phyloP scores from a whole-genome alignment of 805 yeast species.

The Suhomyces prunicola region DNA sequence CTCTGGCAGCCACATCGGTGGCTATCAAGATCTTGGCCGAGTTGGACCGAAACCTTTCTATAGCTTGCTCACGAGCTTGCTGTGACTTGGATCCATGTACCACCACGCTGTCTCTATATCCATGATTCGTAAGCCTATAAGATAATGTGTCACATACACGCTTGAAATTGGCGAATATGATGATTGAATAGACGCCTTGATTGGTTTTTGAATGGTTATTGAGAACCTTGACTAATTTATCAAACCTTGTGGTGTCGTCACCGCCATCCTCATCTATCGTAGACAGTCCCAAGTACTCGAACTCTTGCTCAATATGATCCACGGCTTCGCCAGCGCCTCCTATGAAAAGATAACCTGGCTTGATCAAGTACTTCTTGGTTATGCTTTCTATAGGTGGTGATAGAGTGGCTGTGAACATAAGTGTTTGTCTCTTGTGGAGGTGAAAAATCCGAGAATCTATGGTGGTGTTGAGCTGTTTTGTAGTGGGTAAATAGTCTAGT shows the following conservation, averaged over 20 bases:
- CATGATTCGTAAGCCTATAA: conserved; percentile 40
- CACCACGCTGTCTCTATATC: conserved; percentile 48
- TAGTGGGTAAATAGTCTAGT: conserved; percentile 50
- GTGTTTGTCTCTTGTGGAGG: conserved; percentile 49
- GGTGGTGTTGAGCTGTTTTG: conserved; percentile 18
- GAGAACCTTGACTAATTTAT: conserved; percentile 38
- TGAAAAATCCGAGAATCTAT: conserved; percentile 39
- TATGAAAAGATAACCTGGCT: conserved; percentile 63
- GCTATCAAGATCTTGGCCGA: conserved; percentile 69
- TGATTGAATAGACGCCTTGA: conserved; percentile 39
- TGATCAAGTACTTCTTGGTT: conserved; percentile 55
- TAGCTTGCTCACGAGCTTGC: conserved; percentile 77
- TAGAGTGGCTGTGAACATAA: conserved; percentile 96
- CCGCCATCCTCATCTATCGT: conserved; percentile 28
- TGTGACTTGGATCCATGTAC: conserved; percentile 89
- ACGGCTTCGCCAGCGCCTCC: conserved; percentile 67
- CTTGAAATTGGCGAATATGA: conserved; percentile 78
- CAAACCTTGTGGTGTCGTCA: conserved; percentile 36
- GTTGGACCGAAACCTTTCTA: conserved; percentile 55
- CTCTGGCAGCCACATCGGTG: conserved; percentile 95
- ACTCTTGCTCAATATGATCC: conserved; percentile 67
- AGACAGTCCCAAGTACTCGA: conserved; percentile 33
- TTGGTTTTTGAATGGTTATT: conserved; percentile 39
- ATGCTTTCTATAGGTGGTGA: conserved; percentile 68
- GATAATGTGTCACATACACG: conserved; percentile 67